Conservation (phyloP, 768 basidiomycete species). For the Exsudoporus frostii region DNA sequence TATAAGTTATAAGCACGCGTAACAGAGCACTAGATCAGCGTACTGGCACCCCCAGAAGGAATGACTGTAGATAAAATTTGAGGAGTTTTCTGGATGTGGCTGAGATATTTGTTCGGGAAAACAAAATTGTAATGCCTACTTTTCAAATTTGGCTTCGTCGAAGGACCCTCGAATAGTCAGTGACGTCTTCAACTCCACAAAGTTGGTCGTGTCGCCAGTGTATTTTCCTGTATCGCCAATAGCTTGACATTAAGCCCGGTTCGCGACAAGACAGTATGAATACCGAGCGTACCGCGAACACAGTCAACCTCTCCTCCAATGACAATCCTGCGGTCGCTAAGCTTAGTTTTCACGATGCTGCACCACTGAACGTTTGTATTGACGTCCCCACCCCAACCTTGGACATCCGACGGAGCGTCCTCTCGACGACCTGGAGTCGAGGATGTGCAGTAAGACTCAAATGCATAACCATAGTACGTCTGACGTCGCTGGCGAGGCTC, state of each 20-base stretch:
- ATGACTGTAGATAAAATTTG: constrained; percentile 90
- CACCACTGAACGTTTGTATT: constrained; percentile 92
- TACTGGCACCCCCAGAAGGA: constrained; percentile 87
- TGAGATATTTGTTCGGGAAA: not conserved
- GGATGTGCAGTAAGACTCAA: constrained; percentile 82
- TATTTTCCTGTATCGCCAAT: constrained; percentile 48
- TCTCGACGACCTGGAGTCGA: constrained; percentile 26
- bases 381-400: constrained; percentile 76
- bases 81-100: constrained; percentile 66
- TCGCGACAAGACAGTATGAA: not conserved
- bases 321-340: constrained; percentile 66
- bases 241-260: not conserved
- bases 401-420: constrained; percentile 23
- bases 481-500: constrained; percentile 59
- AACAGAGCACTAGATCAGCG: constrained; percentile 21
- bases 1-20: constrained; percentile 1
- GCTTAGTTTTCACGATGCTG: constrained; percentile 80
- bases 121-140: constrained; percentile 42
- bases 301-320: constrained; percentile 94
- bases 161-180: constrained; percentile 57
- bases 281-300: constrained; percentile 54
- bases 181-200: constrained; percentile 89
- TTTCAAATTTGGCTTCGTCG: constrained; percentile 77
- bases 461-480: constrained; percentile 84
- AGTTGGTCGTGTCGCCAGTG: constrained; percentile 58